Percentiles rank a stretch among this genome's conserved stretches.
phyloP scores from a whole-genome alignment of 31 red algal genomes.

The Odonthalia washingtoniensis region DNA sequence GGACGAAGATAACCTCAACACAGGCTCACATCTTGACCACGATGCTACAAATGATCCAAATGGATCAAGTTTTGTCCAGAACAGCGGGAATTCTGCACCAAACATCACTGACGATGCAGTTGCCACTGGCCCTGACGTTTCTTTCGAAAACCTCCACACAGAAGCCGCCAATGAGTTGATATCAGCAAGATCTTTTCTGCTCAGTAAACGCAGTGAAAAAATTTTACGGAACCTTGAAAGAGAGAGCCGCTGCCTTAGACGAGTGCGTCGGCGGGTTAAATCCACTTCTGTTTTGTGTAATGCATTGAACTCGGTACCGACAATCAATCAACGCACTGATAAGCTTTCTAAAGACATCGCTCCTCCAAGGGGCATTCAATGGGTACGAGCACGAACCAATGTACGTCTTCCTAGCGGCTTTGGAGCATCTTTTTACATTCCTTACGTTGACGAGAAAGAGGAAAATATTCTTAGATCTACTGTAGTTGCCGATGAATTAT shows the following conservation, averaged over 20 bases:
- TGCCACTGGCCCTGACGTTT: no score
- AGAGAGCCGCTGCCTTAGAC: neutral
- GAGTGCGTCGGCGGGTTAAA: neutral
- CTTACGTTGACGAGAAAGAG: constrained; percentile 75
- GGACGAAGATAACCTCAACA: no score
- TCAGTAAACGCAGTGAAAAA: neutral
- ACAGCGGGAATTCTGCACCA: no score
- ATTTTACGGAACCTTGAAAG: constrained; percentile 19
- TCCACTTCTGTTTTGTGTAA: neutral
- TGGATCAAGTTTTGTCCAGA: no score
- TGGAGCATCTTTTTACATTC: constrained; percentile 53
- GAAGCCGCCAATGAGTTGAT: neutral
- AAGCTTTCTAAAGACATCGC: neutral
- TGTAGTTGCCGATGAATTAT: constrained; percentile 46
- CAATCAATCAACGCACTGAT: neutral
- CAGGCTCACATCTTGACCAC: no score
- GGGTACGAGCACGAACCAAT: constrained; percentile 61
- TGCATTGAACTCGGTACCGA: neutral
- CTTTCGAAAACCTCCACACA: neutral
- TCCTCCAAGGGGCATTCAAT: constrained; percentile 54
- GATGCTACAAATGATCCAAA: no score
- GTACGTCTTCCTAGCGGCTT: constrained; percentile 54
- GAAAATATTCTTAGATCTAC: constrained; percentile 57
- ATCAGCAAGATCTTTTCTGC: neutral
- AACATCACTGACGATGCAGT: no score